These are phyloP conservation scores for Linum tenue DNA, from an alignment of 345 rosid genomes.

Conservation along the genomic window DNA sequence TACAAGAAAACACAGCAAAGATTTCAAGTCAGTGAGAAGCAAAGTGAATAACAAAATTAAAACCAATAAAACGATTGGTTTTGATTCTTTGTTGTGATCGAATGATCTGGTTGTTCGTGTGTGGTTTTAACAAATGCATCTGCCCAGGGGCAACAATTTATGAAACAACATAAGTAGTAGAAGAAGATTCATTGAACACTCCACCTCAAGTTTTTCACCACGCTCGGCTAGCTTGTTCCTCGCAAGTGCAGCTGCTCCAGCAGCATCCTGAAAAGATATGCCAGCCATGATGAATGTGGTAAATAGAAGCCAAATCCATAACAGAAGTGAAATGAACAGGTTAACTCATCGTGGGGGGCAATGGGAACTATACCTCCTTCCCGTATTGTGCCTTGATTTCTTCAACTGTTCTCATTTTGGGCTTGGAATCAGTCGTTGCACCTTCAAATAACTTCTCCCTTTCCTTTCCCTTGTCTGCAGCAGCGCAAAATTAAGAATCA, in stretches of 20 bases:
- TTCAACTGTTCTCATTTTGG: slow-evolving; percentile 57
- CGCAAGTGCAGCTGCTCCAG: slow-evolving; percentile 62
- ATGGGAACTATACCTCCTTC: slow-evolving; percentile 20
- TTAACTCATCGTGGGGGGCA: slow-evolving; percentile 3
- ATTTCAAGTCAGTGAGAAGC: background rate
- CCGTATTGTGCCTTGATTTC: slow-evolving; percentile 85
- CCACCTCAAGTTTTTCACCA: slow-evolving; percentile 73
- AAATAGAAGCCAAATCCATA: background rate
- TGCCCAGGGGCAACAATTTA: too few species aligned
- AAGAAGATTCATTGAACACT: background rate
- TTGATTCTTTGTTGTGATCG: too few species aligned
- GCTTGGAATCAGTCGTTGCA: slow-evolving; percentile 42
- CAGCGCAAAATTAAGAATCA: slow-evolving; percentile 16
- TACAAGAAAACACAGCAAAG: background rate
- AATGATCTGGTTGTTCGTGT: background rate
- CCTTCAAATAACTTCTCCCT: slow-evolving; percentile 66
- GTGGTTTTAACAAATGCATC: background rate
- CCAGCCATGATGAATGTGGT: slow-evolving; percentile 17
- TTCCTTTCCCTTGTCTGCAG: slow-evolving; percentile 42
- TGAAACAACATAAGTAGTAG: background rate
- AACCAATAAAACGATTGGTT: too few species aligned
- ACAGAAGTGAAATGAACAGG: background rate
- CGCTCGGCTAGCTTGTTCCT: slow-evolving; percentile 68
- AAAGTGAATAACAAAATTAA: too few species aligned
- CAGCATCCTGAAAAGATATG: slow-evolving; percentile 43